A percentile compares a stretch with the other conserved stretches of the same genome.
These are phyloP conservation scores for Furcasterigmium furcatum DNA, from an alignment of 2,329 filamentous ascomycete species.

Conservation along the genomic window DNA sequence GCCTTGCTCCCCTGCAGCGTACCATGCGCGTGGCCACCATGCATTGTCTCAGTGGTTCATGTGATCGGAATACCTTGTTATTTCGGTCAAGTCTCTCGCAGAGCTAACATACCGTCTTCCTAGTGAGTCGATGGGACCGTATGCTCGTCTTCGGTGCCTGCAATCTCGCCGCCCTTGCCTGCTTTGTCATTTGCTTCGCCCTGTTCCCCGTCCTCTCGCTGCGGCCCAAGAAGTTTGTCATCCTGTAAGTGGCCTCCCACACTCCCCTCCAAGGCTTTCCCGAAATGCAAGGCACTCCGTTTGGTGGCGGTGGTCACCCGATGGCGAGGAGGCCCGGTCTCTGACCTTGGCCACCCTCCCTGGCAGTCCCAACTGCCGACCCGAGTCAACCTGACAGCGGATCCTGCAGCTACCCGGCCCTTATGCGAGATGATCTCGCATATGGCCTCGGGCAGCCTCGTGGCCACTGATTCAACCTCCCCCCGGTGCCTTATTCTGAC, in stretches of 20 bases:
- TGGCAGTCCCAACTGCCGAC: too few relatives aligned
- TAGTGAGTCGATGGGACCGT: constrained; percentile 97
- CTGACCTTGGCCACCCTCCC: too few relatives aligned
- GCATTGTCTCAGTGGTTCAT: constrained; percentile 27
- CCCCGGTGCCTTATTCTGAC: not conserved
- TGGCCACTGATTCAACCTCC: not conserved
- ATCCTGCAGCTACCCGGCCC: not conserved
- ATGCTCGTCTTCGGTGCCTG: constrained; percentile 88
- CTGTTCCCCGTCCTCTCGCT: constrained; percentile 80
- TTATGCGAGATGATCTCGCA: not conserved
- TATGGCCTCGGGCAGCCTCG: not conserved
- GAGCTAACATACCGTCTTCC: constrained; percentile 21
- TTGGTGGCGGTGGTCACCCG: too few relatives aligned
- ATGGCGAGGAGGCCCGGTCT: too few relatives aligned
- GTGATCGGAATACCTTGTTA: constrained; percentile 21
- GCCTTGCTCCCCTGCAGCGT: constrained; percentile 38
- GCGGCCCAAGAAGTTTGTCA: constrained; percentile 89
- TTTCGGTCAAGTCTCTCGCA: constrained; percentile 17
- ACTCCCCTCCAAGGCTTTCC: constrained; percentile 12
- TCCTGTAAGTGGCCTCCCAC: constrained; percentile 70
- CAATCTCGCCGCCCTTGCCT: constrained; percentile 83
- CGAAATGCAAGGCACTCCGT: not conserved
- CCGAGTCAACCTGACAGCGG: not conserved
- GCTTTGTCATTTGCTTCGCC: constrained; percentile 91
- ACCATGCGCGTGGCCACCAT: constrained; percentile 40